Evolutionary conservation across 257 asterid species (phyloP).

Genomic region (Echites panduratus): DNA sequence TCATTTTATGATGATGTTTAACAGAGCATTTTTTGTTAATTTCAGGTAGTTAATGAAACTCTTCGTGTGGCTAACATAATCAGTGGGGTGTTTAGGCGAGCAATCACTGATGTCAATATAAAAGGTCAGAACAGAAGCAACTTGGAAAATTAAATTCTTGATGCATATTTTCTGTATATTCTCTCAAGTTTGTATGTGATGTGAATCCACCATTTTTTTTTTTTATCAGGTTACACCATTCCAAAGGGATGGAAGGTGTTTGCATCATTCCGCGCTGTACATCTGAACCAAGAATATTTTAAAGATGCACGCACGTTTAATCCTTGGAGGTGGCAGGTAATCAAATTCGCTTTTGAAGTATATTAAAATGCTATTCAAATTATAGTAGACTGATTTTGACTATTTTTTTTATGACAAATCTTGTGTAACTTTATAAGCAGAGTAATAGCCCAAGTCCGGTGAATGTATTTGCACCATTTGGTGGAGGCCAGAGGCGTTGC

Average conservation of each 20-base stretch:
- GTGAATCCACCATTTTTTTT: too few relatives aligned
- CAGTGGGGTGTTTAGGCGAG: slow-evolving; percentile 86
- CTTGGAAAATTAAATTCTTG: too few relatives aligned
- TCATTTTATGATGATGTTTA: background rate
- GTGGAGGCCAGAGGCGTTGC: slow-evolving; percentile 98
- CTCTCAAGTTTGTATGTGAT: too few relatives aligned
- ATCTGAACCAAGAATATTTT: slow-evolving; percentile 65
- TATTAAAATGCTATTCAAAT: too few relatives aligned
- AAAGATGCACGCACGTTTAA: slow-evolving; percentile 86
- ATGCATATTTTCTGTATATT: too few relatives aligned
- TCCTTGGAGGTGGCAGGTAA: slow-evolving; percentile 99
- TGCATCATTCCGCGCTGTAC: slow-evolving; percentile 86
- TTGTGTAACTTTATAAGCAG: background rate
- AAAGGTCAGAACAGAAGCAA: slow-evolving; percentile 45
- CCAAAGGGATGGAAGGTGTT: slow-evolving; percentile 92
- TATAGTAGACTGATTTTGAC: too few relatives aligned
- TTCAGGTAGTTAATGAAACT: slow-evolving; percentile 87
- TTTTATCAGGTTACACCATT: slow-evolving; percentile 65
- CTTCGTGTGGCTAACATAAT: slow-evolving; percentile 84
- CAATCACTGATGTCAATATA: slow-evolving; percentile 68
- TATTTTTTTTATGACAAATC: background rate
- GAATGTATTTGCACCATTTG: slow-evolving; percentile 67
- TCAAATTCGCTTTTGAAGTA: too few relatives aligned
- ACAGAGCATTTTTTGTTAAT: background rate
- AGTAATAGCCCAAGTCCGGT: slow-evolving; percentile 28